Evolutionary conservation across 345 rosid species (phyloP), one percentile per base, ranked within the genome.

Genomic region (Moringa oleifera): DNA sequence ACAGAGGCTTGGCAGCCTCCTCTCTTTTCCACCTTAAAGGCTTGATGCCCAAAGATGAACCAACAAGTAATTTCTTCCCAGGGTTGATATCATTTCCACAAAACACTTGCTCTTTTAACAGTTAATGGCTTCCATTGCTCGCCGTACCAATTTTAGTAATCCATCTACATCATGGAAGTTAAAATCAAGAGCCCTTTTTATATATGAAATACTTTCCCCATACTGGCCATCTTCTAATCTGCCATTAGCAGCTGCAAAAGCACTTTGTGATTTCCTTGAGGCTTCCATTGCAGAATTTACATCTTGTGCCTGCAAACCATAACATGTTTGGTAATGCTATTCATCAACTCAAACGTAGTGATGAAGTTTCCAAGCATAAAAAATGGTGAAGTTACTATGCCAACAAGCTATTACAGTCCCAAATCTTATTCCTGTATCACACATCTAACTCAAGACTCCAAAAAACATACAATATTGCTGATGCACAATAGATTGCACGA

Each of bases 101-200:
- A 53, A 58, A 59, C 19, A 37, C 55, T 51, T 72, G 63, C 66
- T 59, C 51, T 23, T 70, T 81, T 69, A 87, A 24, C 76, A 83
- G 78, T 83, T 74, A 55, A 82, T 86, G 66, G 90, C 90, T 66
- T 91, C 89, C 71, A 83, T 80, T 37, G 99, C 98, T 57, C 89
- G 81, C 75, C 87, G 81, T 67, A 95, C 91, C 70, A 89, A 75
- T 65, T 69, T 90, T 65, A 95, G 70, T 31, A 91, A 75, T 55
- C 88, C 93, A 62, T 89, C 93, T 57, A 95, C 75, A 56, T 95
- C 98, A 51, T 95, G 99, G 75, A 95, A 95, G 80, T 79, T 87
- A 68, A 82, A 91, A 80, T 95, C 97, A 75, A 95, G 91, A 63
- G 99, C 95, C 55, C 68, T 83, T 82, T 78, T 95, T 51, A 91